These are phyloP conservation scores for Schwanniomyces sp. DNA, from an alignment of 805 yeast species.

Conservation along the genomic window DNA sequence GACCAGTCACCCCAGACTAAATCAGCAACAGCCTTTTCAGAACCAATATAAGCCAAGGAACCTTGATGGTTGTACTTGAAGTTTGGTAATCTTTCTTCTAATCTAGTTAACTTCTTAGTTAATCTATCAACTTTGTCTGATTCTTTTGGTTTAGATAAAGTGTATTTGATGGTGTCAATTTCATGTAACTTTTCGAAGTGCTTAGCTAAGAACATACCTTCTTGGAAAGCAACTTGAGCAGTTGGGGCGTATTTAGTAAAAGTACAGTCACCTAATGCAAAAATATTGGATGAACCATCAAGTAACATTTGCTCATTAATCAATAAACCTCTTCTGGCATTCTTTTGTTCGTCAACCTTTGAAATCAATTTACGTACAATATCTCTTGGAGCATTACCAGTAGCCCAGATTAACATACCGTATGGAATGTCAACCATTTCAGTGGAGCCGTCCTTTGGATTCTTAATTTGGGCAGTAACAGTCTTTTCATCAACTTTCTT, in stretches of 20 bases:
- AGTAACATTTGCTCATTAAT: slow-evolving; percentile 81
- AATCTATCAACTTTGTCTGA: slow-evolving; percentile 45
- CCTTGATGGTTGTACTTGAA: slow-evolving; percentile 89
- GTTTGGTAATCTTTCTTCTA: slow-evolving; percentile 48
- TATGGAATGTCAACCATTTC: slow-evolving; percentile 70
- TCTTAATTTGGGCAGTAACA: slow-evolving; percentile 69
- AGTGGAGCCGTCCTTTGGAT: slow-evolving; percentile 61
- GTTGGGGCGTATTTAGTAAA: slow-evolving; percentile 91
- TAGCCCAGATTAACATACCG: slow-evolving; percentile 95
- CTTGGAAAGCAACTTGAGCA: slow-evolving; percentile 96
- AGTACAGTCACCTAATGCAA: slow-evolving; percentile 94
- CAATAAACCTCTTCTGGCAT: slow-evolving; percentile 87
- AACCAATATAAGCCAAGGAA: slow-evolving; percentile 90
- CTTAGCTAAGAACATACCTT: slow-evolving; percentile 78
- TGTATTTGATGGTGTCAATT: slow-evolving; percentile 56
- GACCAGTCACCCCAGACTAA: slow-evolving; percentile 77
- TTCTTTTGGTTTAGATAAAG: slow-evolving; percentile 38
- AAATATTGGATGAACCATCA: slow-evolving; percentile 80
- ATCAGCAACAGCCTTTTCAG: slow-evolving; percentile 93
- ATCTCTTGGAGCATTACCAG: slow-evolving; percentile 90
- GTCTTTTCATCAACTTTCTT: slow-evolving; percentile 73
- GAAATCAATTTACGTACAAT: slow-evolving; percentile 65
- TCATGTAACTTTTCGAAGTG: slow-evolving; percentile 66
- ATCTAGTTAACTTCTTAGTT: slow-evolving; percentile 45
- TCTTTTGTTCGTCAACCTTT: slow-evolving; percentile 71